Base-by-base conservation (phyloP, 345 rosid genomes). In the Gossypium mustelinum region DNA sequence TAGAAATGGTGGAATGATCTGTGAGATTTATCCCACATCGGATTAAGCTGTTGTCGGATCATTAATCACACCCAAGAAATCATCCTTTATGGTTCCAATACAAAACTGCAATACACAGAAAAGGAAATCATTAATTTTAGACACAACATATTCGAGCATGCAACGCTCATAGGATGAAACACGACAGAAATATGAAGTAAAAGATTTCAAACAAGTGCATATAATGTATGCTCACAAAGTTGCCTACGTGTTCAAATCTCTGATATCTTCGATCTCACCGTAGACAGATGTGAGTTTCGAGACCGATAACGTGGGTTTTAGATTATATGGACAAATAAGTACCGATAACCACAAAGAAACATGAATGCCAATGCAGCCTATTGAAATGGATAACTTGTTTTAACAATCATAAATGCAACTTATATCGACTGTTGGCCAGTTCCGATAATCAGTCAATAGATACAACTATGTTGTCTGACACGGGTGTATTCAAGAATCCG, bases 41-140 rank as follows among this genome's bases (percentile, higher is more conserved):
- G 20, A 52, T 17, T 6, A 59, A 59, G 64, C 64, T 25, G 64
- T 59, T 22, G 27, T 56, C 9, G 64, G 64, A 59, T 59, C 64
- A 59, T 59, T 59, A 59, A 59, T 59, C 64, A 59, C 64, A 59
- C 64, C 64, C 39, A 59, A 59, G 41, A 59, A 59, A 25, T 59
- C 64, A 25, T 59, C 64, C 64, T 59, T 59, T 24, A 59, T 59
- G 64, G 64, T 59, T 24, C 64, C 39, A 25, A 94, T 92, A 78
- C 98, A 92, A 79, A 94, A 92, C 98, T 94, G 94, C 84, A 82
- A 73, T 1, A 34, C 7, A 34, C 41, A 63, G 47, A 64, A 16
- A 55, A 39, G 16, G 68, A 34, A 34, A 34, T 17, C 25, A 68
- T 27, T 24, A 27, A 7, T 62, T 54, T 14, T 34, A 41, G 52